These are phyloP conservation scores for Rhizomucor miehei DNA, from an alignment of 371 early-diverging fungal species.

Conservation along the genomic window DNA sequence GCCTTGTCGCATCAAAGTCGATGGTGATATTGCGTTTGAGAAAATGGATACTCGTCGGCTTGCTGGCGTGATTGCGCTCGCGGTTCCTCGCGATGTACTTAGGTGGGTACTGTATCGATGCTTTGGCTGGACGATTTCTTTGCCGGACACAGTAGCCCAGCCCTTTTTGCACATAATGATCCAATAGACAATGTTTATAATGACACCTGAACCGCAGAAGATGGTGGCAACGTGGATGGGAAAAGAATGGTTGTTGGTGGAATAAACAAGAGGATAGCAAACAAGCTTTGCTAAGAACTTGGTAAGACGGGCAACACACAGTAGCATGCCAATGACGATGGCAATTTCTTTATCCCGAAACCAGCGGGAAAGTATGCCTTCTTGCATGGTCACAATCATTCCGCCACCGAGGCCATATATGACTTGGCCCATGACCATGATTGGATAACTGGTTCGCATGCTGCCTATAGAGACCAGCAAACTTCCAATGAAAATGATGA, in stretches of 20 bases:
- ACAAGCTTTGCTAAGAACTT: slow-evolving; percentile 44
- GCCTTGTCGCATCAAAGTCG: neutral
- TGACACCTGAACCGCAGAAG: slow-evolving; percentile 30
- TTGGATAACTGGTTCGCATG: slow-evolving; percentile 25
- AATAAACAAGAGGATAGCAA: slow-evolving; percentile 32
- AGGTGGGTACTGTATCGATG: slow-evolving; percentile 9
- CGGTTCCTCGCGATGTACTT: neutral
- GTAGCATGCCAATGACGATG: slow-evolving; percentile 31
- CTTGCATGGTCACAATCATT: slow-evolving; percentile 46
- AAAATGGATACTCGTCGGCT: slow-evolving; percentile 7
- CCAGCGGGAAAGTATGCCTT: slow-evolving; percentile 45
- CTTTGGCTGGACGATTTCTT: slow-evolving; percentile 22
- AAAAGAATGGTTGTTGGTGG: slow-evolving; percentile 19
- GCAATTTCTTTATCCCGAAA: slow-evolving; percentile 40
- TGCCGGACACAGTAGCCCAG: slow-evolving; percentile 28
- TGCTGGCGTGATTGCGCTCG: slow-evolving; percentile 6
- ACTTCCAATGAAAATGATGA: slow-evolving; percentile 31
- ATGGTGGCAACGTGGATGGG: slow-evolving; percentile 39
- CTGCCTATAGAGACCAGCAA: slow-evolving; percentile 32
- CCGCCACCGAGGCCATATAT: slow-evolving; percentile 44
- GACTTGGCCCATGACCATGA: slow-evolving; percentile 44
- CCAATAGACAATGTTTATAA: slow-evolving; percentile 34
- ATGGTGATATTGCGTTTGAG: slow-evolving; percentile 2
- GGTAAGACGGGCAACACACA: slow-evolving; percentile 32
- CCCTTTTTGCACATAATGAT: slow-evolving; percentile 33